Conservation (phyloP, 1,139 yeast species). For the Kluyveromyces sp. region DNA sequence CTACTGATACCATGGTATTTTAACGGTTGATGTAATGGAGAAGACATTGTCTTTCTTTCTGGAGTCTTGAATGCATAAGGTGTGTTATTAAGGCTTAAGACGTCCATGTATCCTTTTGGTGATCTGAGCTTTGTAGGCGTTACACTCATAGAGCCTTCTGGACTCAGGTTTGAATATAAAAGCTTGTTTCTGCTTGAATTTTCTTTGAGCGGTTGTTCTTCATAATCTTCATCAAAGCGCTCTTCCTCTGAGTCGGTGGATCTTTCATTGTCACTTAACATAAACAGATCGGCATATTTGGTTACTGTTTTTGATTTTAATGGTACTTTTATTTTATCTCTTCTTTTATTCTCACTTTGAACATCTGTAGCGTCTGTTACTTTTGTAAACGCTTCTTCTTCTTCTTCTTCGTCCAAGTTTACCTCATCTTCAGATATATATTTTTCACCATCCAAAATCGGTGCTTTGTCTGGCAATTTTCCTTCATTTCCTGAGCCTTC, state of each 20-base stretch:
- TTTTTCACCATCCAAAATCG: too few species aligned
- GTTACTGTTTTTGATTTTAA: constrained; percentile 6
- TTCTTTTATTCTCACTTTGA: neutral
- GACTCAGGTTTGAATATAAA: neutral
- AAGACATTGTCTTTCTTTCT: neutral
- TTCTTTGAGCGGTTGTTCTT: neutral
- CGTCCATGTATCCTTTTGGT: neutral
- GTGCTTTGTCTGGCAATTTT: neutral
- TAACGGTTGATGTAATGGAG: constrained; percentile 23
- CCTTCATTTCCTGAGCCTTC: constrained; percentile 9
- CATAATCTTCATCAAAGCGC: neutral
- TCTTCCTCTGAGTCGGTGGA: constrained; percentile 1
- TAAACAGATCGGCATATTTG: constrained; percentile 22
- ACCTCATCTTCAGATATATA: neutral
- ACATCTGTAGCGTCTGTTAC: neutral
- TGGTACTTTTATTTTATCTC: neutral
- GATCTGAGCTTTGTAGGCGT: constrained; percentile 2
- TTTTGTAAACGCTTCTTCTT: neutral
- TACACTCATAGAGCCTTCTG: too few species aligned
- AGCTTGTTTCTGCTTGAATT: neutral
- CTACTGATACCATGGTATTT: constrained; percentile 29
- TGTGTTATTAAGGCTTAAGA: neutral
- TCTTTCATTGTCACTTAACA: constrained; percentile 21
- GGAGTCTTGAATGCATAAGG: neutral
- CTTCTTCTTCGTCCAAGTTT: neutral